Conservation (phyloP, 345 rosid genomes). For the Camelina laxa region DNA sequence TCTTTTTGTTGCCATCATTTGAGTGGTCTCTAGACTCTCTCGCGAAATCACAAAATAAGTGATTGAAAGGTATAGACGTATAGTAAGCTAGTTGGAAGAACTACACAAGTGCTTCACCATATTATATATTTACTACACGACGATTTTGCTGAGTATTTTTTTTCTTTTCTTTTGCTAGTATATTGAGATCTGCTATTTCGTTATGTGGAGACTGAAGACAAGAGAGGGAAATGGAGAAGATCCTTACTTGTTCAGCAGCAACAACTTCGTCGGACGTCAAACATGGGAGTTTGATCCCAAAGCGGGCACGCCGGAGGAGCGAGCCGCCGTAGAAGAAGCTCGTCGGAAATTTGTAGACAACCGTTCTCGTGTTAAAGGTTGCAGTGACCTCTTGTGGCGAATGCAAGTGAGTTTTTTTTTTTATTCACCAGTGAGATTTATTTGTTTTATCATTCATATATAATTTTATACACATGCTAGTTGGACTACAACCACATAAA, state of each 20-base stretch:
- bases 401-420: constrained; percentile 47
- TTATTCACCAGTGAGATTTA: background rate
- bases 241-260: constrained; percentile 48
- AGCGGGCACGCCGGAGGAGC: constrained; percentile 52
- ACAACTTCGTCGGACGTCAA: constrained; percentile 54
- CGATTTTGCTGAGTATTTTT: too few species aligned
- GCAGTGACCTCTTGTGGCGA: constrained; percentile 57
- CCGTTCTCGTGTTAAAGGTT: constrained; percentile 46
- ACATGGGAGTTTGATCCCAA: constrained; percentile 56
- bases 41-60: background rate
- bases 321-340: constrained; percentile 52
- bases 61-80: too few species aligned
- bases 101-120: background rate
- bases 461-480: background rate
- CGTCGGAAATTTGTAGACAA: constrained; percentile 45
- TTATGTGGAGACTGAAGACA: constrained; percentile 58
- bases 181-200: too few species aligned
- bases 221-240: constrained; percentile 50
- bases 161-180: too few species aligned
- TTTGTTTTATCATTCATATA: background rate
- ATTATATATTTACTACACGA: background rate
- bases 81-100: background rate
- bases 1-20: too few species aligned
- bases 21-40: constrained; percentile 8
- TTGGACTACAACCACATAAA: background rate